phyloP scores from a whole-genome alignment of 164 flowering plant species.

The Stephania japonica region DNA sequence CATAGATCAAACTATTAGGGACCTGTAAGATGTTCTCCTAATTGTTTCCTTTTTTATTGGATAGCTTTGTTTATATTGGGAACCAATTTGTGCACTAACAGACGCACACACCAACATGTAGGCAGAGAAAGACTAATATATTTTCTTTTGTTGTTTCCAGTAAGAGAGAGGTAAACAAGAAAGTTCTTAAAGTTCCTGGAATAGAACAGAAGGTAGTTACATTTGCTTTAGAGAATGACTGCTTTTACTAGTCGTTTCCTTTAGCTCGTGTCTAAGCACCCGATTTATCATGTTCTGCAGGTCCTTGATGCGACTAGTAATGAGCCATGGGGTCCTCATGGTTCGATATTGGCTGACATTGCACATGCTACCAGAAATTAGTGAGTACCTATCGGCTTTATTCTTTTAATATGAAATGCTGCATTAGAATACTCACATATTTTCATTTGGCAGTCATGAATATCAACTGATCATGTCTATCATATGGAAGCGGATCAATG shows the following conservation, averaged over 20 bases:
- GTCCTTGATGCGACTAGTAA: slow-evolving; percentile 99
- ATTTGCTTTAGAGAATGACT: neutral
- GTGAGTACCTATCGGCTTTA: slow-evolving; percentile 35
- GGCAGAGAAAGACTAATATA: neutral
- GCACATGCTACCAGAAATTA: slow-evolving; percentile 88
- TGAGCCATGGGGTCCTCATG: slow-evolving; percentile 99
- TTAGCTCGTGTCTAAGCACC: neutral
- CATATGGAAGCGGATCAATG: slow-evolving; percentile 87
- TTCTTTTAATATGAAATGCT: slow-evolving; percentile 2
- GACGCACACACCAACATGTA: too few relatives aligned
- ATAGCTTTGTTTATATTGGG: neutral
- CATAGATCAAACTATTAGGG: slow-evolving; percentile 87
- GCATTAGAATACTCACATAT: slow-evolving; percentile 1
- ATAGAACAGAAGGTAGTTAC: slow-evolving; percentile 80
- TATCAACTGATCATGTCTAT: slow-evolving; percentile 94
- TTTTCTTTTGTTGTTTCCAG: slow-evolving; percentile 40
- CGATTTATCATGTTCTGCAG: slow-evolving; percentile 29
- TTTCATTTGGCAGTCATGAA: slow-evolving; percentile 61
- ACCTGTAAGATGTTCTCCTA: slow-evolving; percentile 54
- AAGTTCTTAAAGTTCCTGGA: slow-evolving; percentile 93
- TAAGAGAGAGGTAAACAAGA: slow-evolving; percentile 95
- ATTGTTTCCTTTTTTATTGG: neutral
- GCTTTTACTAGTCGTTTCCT: neutral
- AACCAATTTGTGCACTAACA: neutral
- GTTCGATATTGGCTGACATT: slow-evolving; percentile 87